Conservation (phyloP, 371 early-diverging fungal species). For the Saksenaea oblongispora region DNA sequence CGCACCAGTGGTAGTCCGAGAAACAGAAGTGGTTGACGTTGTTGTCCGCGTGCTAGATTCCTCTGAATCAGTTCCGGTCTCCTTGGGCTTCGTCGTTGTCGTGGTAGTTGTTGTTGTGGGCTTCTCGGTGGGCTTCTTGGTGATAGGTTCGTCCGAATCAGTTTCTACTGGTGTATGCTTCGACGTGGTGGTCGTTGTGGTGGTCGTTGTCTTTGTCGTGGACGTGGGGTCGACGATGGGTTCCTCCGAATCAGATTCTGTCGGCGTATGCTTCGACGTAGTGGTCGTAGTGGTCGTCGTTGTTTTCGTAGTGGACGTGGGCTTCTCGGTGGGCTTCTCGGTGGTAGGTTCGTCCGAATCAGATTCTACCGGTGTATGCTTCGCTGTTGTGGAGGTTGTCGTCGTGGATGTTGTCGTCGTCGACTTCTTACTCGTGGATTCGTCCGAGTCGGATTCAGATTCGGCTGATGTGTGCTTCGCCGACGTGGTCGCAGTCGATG, state of each 20-base stretch:
- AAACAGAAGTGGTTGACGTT: not conserved
- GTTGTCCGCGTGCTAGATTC: not conserved
- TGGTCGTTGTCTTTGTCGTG: conserved; percentile 1
- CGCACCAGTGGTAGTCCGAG: not conserved
- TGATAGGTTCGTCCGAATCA: not conserved
- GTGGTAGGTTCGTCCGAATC: not conserved
- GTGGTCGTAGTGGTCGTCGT: not conserved
- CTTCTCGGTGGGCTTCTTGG: not conserved
- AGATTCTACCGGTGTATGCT: not conserved
- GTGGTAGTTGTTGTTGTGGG: not conserved
- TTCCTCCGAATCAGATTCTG: conserved; percentile 6
- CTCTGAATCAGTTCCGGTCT: not conserved
- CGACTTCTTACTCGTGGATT: too few relatives aligned
- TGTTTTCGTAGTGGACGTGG: conserved; percentile 4
- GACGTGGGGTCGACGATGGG: conserved; percentile 2
- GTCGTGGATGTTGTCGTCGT: too few relatives aligned
- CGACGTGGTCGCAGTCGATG: not conserved
- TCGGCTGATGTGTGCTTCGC: not conserved
- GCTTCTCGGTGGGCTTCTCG: not conserved
- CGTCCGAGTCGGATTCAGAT: not conserved
- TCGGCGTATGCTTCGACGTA: not conserved
- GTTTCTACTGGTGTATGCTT: not conserved
- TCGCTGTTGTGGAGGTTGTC: conserved; percentile 2
- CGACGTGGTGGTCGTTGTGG: not conserved
- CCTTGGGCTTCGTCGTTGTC: not conserved